Base-by-base conservation (phyloP, 371 early-diverging fungal genomes). In the Umbelopsis sp. region DNA sequence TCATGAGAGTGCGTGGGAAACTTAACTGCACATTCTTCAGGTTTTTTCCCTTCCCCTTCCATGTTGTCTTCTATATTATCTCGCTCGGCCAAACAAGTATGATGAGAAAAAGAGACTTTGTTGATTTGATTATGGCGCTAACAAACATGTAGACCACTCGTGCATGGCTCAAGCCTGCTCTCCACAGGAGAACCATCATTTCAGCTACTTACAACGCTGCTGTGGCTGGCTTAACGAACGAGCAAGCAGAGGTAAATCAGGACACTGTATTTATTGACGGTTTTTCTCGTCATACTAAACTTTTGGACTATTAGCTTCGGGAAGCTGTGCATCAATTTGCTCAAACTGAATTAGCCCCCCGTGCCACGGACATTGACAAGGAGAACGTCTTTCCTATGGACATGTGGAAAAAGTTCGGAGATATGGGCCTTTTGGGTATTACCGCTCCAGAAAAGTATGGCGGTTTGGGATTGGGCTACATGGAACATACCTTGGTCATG, bases 341-440 rank as follows among this genome's bases (percentile, higher is more conserved):
- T 22, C 86, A 94, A 63, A 86, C 83, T 44, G 97, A 98, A 75
- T 80, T 98, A 35, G 89, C 93, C 0, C 95, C 95, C 3, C 84
- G 94, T 11, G 97, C 99, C 1, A 79, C 77, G 8, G 81, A 84
- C 41, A 95, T 98, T 65, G 99, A 98, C 85, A 87, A 89, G 73
- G 75, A 74, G 35, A 97, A 97, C 75, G 80, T 82, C 14, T 98
- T 98, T 73, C 97, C 97, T 4, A 89, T 87, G 92, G 96, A 96
- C 74, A 94, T 97, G 95, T 97, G 97, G 99, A 86, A 87, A 72
- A 96, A 97, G 80, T 88, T 98, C 68, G 99, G 99, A 65, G 89
- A 92, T 48, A 96, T 98, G 97, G 99, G 99, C 12, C 79, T 97
- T 1, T 80, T 97, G 22, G 99, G 99, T 48, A 86, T 97, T 65